Base-by-base conservation (phyloP, 1,284 basidiomycete species). In the Cryptococcus sp. region DNA sequence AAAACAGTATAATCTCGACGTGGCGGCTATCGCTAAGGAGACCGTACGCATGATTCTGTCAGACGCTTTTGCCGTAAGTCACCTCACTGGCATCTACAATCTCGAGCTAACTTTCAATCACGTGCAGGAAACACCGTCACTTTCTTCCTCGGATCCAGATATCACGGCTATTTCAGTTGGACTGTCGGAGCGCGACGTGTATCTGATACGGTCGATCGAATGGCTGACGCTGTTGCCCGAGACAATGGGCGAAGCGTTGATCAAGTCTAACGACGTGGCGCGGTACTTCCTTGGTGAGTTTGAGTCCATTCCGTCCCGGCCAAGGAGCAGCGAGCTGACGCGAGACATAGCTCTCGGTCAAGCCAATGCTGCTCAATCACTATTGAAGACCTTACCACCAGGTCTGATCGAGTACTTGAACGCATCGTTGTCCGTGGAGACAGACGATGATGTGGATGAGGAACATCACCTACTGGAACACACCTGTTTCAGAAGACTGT, bases 161-260 rank as follows among this genome's bases (percentile, higher is more conserved):
- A 80, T 91, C 50, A 87, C 89, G 0, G 82, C 82, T 8, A 67
- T 77, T 50, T 62, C 69, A 1, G 65, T 74, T 0, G 68, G 66
- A 11, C 65, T 78, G 37, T 52, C 61, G 40, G 68, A 78, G 41
- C 66, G 73, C 16, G 90, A 95, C 72, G 76, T 81, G 43, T 78
- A 89, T 49, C 81, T 99, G 10, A 83, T 97, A 50, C 84, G 92
- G 10, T 89, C 90, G 0, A 87, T 98, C 57, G 94, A 98, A 72
- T 99, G 95, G 95, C 89, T 95, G 46, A 89, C 86, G 0, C 89
- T 92, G 74, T 81, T 84, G 61, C 84, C 86, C 43, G 79, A 83
- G 19, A 95, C 91, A 1, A 86, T 87, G 62, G 79, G 81, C n/a
- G 86, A 86, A 17, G 92, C 92, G 0, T 79, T 96, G 3, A 84